Evolutionary conservation across 305 asterid genomes (phyloP).

Genomic region (Fraxinus platypoda): DNA sequence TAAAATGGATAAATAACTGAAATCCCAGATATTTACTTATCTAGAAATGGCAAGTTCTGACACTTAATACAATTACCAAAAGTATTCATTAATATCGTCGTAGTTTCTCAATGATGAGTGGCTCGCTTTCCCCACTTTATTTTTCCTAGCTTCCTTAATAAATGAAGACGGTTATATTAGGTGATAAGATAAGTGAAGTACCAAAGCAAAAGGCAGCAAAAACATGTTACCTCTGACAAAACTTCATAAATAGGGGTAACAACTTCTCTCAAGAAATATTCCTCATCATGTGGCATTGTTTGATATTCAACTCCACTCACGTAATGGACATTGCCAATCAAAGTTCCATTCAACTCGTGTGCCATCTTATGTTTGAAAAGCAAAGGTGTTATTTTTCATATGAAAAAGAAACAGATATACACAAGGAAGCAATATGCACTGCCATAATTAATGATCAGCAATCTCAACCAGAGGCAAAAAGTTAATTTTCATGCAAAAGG

Average conservation of each 20-base stretch:
- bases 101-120: constrained; percentile 98
- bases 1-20: constrained; percentile 16
- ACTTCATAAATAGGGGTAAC: constrained; percentile 88
- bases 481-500: constrained; percentile 22
- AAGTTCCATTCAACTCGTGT: constrained; percentile 61
- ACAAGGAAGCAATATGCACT: constrained; percentile 12
- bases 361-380: constrained; percentile 71
- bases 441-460: neutral
- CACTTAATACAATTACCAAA: constrained; percentile 63
- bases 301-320: constrained; percentile 67
- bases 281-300: constrained; percentile 58
- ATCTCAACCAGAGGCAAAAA: neutral
- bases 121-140: constrained; percentile 83
- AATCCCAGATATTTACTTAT: constrained; percentile 10
- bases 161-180: constrained; percentile 37
- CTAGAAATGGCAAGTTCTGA: constrained; percentile 17
- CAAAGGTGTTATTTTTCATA: constrained; percentile 23
- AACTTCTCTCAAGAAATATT: constrained; percentile 75
- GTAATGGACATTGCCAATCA: constrained; percentile 58
- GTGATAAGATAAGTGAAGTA: constrained; percentile 12
- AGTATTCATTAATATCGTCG: constrained; percentile 94
- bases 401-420: constrained; percentile 6
- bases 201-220: constrained; percentile 11
- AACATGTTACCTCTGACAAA: constrained; percentile 58
- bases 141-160: constrained; percentile 91